phyloP scores from a whole-genome alignment of 2,329 filamentous ascomycete genomes.

The Ascocoryne sarcoides region DNA sequence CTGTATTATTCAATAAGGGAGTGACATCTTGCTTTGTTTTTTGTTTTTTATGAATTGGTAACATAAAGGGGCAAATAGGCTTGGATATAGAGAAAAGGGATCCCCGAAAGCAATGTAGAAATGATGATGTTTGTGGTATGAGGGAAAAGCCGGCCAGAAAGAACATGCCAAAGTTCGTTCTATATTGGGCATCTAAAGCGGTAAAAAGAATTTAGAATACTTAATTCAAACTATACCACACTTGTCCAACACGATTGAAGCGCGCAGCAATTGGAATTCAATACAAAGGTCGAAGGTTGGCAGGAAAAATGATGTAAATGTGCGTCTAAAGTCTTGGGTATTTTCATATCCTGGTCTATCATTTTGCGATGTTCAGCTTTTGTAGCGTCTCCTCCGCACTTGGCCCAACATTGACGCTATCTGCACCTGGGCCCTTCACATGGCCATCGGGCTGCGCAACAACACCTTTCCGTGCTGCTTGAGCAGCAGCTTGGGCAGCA shows the following conservation, averaged over 20 bases:
- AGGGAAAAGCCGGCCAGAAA: too few species aligned
- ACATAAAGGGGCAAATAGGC: too few species aligned
- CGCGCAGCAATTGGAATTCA: not conserved
- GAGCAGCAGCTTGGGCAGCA: too few species aligned
- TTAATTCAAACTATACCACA: not conserved
- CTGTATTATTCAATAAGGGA: too few species aligned
- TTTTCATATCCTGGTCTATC: slow-evolving; percentile 12
- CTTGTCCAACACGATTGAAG: not conserved
- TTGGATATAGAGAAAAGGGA: too few species aligned
- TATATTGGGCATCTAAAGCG: not conserved
- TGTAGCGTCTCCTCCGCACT: slow-evolving; percentile 21
- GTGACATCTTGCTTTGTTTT: too few species aligned
- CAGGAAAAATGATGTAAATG: too few species aligned
- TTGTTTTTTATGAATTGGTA: too few species aligned
- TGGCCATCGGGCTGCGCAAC: slow-evolving; percentile 24
- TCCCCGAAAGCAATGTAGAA: too few species aligned
- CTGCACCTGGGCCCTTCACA: slow-evolving; percentile 19
- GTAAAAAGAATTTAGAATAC: not conserved
- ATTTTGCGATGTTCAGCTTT: slow-evolving; percentile 21
- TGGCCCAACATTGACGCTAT: slow-evolving; percentile 18
- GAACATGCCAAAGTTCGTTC: too few species aligned
- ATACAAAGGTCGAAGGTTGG: too few species aligned
- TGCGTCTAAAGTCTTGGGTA: slow-evolving; percentile 6
- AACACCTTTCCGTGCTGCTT: slow-evolving; percentile 19
- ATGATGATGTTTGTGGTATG: too few species aligned